phyloP scores from a whole-genome alignment of 1,284 basidiomycete species.

The Wolfiporia cocos region DNA sequence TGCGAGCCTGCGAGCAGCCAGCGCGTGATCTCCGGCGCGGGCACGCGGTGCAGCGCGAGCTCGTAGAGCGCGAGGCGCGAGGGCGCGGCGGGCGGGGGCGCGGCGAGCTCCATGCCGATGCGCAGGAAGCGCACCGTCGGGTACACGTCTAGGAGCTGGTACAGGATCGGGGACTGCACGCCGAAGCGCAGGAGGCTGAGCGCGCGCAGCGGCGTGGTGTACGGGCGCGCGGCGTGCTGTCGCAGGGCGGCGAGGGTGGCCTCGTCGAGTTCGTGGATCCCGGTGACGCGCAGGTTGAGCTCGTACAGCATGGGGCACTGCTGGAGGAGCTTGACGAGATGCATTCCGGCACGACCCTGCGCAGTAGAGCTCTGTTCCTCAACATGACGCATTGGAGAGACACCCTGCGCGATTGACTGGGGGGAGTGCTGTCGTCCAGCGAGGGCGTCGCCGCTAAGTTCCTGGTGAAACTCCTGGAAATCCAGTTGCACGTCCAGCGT shows the following conservation, averaged over 20 bases:
- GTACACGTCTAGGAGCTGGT: constrained; percentile 36
- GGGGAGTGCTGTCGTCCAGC: not conserved
- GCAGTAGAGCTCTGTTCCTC: no score
- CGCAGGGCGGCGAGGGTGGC: constrained; percentile 20
- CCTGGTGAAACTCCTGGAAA: constrained; percentile 4
- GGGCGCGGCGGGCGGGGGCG: constrained; percentile 22
- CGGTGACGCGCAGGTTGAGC: constrained; percentile 24
- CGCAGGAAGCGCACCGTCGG: constrained; percentile 33
- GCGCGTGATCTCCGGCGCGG: constrained; percentile 21
- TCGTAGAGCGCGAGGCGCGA: constrained; percentile 31
- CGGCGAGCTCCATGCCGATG: constrained; percentile 32
- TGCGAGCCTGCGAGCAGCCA: constrained; percentile 36
- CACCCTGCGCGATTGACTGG: no score
- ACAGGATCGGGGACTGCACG: constrained; percentile 38
- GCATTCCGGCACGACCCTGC: no score
- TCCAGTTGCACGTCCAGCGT: constrained; percentile 17
- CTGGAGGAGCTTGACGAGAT: constrained; percentile 23
- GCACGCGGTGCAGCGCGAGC: constrained; percentile 32
- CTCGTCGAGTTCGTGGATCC: constrained; percentile 26
- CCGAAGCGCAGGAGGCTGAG: constrained; percentile 32
- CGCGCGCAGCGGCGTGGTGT: constrained; percentile 26
- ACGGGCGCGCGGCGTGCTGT: constrained; percentile 12
- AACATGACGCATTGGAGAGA: no score
- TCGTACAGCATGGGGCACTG: constrained; percentile 34
- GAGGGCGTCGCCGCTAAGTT: not conserved